phyloP scores from a whole-genome alignment of 805 yeast species.

The Tetrapisispora fleetii region DNA sequence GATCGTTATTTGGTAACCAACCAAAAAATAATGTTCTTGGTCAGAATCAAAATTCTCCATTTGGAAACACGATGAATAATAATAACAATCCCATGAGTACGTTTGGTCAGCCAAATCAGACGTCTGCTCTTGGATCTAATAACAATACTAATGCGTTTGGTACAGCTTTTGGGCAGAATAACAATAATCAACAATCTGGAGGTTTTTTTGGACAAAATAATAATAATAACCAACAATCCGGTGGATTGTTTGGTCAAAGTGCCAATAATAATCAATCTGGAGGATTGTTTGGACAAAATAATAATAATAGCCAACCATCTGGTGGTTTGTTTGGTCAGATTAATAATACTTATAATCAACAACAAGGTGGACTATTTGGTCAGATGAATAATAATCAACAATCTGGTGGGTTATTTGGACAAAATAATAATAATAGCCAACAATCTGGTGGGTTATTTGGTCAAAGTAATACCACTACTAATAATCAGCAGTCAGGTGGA shows the following conservation, averaged over 20 bases:
- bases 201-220: conserved; percentile 7
- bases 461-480: conserved; percentile 8
- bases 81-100: conserved; percentile 2
- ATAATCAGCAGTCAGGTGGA: conserved; percentile 10
- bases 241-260: conserved; percentile 27
- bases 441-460: conserved; percentile 21
- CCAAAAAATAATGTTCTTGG: conserved; percentile 3
- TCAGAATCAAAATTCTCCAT: conserved; percentile 13
- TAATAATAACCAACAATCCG: conserved; percentile 14
- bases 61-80: conserved; percentile 21
- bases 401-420: conserved; percentile 35
- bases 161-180: conserved; percentile 25
- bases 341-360: neutral
- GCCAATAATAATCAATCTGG: conserved; percentile 28
- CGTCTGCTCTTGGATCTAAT: conserved; percentile 27
- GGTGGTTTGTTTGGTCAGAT: conserved; percentile 29
- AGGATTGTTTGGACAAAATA: conserved; percentile 28
- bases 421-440: conserved; percentile 14
- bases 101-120: conserved; percentile 7
- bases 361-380: conserved; percentile 19
- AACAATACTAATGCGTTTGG: conserved; percentile 7
- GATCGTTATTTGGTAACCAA: conserved; percentile 27
- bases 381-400: conserved; percentile 7
- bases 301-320: conserved; percentile 11
- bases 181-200: conserved; percentile 9